These are phyloP conservation scores for Epichloe hybrida DNA, from an alignment of 2,329 filamentous ascomycete genomes.

Conservation along the genomic window DNA sequence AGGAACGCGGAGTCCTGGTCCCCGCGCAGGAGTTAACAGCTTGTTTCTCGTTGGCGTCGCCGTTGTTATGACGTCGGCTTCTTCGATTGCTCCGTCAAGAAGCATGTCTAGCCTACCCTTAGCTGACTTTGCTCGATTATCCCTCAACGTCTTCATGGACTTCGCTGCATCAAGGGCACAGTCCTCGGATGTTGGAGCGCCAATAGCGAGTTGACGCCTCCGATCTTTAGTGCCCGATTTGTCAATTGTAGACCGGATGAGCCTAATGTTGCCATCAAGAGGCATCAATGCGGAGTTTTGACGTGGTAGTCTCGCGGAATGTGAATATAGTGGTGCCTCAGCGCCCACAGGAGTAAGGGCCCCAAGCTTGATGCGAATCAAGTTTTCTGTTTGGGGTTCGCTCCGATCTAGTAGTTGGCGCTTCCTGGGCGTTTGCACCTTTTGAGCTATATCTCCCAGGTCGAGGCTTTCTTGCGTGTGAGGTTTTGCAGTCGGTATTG, in stretches of 20 bases:
- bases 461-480: slow-evolving; percentile 45
- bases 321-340: not conserved
- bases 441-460: slow-evolving; percentile 25
- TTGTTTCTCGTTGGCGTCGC: not conserved
- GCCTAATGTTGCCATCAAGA: slow-evolving; percentile 21
- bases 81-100: slow-evolving; percentile 14
- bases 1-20: slow-evolving; percentile 18
- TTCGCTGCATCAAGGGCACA: slow-evolving; percentile 17
- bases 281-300: slow-evolving; percentile 22
- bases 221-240: slow-evolving; percentile 8
- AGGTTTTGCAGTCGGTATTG: slow-evolving; percentile 12
- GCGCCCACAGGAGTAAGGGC: slow-evolving; percentile 1
- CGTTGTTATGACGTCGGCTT: not conserved
- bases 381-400: slow-evolving; percentile 3
- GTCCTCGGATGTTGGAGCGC: slow-evolving; percentile 28
- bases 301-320: slow-evolving; percentile 4
- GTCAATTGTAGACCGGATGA: slow-evolving; percentile 10
- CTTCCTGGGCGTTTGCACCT: slow-evolving; percentile 23
- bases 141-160: not conserved
- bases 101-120: slow-evolving; percentile 21
- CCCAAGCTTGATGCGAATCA: not conserved
- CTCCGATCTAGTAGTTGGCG: slow-evolving; percentile 14
- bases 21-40: not conserved
- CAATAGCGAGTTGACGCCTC: not conserved
- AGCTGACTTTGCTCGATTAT: slow-evolving; percentile 3